Percentiles rank a stretch among this genome's conserved stretches.
phyloP scores from a whole-genome alignment of 1,284 basidiomycete species.

The Singerocomus rubriflavus region DNA sequence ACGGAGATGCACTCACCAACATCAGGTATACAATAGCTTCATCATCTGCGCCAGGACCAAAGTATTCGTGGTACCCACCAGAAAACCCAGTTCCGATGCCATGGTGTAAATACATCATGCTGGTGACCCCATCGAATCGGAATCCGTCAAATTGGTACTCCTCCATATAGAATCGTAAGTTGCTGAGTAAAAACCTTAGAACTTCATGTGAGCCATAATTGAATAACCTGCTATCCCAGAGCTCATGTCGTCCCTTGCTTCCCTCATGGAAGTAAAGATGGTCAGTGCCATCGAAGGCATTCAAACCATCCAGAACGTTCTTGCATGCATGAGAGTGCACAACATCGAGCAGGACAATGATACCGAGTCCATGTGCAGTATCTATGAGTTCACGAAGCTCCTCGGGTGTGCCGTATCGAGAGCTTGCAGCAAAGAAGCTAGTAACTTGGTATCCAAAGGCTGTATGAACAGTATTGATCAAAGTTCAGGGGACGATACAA shows the following conservation, averaged over 20 bases:
- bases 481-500: conserved; percentile 2
- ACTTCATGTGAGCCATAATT: conserved; percentile 97
- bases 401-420: conserved; percentile 92
- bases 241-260: conserved; percentile 84
- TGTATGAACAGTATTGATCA: conserved; percentile 28
- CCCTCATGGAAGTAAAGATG: conserved; percentile 98
- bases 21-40: conserved; percentile 95
- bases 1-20: conserved; percentile 62
- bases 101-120: conserved; percentile 98
- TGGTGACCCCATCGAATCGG: conserved; percentile 97
- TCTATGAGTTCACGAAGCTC: conserved; percentile 95
- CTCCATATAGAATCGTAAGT: conserved; percentile 94
- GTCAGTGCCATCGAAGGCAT: conserved; percentile 94
- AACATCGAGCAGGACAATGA: conserved; percentile 92
- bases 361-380: conserved; percentile 89
- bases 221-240: conserved; percentile 97
- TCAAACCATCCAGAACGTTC: conserved; percentile 94
- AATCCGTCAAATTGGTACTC: conserved; percentile 97
- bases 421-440: conserved; percentile 96
- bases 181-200: conserved; percentile 90
- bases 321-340: conserved; percentile 99
- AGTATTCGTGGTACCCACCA: conserved; percentile 98
- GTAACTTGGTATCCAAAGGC: conserved; percentile 99
- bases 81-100: conserved; percentile 98
- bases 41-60: conserved; percentile 79